These are phyloP conservation scores for Trifolium subterraneum DNA, from an alignment of 306 rosid species.

Conservation along the genomic window DNA sequence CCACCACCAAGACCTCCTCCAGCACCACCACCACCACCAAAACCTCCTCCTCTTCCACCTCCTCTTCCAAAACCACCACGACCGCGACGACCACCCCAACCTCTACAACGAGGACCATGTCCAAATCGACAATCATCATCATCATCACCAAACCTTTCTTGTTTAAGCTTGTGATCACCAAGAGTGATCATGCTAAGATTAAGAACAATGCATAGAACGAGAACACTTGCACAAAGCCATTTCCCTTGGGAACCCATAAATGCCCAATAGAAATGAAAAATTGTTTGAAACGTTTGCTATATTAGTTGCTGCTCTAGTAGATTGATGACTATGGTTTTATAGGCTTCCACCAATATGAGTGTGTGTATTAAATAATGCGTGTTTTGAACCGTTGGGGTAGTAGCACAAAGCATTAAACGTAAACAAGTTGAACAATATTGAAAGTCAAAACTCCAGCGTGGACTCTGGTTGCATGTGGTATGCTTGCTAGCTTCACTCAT, in stretches of 20 bases:
- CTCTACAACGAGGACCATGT: slow-evolving; percentile 57
- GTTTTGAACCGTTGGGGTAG: slow-evolving; percentile 56
- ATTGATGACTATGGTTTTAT: slow-evolving; percentile 40
- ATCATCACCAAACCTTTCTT: slow-evolving; percentile 51
- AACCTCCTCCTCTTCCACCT: slow-evolving; percentile 43
- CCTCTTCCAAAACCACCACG: slow-evolving; percentile 43
- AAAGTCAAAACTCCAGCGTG: slow-evolving; percentile 38
- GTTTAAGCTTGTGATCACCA: slow-evolving; percentile 62
- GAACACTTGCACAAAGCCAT: slow-evolving; percentile 56
- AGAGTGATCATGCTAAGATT: slow-evolving; percentile 51
- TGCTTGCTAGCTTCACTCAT: background rate
- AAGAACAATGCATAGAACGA: slow-evolving; percentile 61
- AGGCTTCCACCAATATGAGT: slow-evolving; percentile 42
- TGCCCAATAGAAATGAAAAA: background rate
- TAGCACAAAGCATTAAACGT: slow-evolving; percentile 46
- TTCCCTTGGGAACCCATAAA: slow-evolving; percentile 35
- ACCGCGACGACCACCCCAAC: slow-evolving; percentile 52
- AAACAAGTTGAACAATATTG: background rate
- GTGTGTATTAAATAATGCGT: slow-evolving; percentile 47
- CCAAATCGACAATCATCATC: slow-evolving; percentile 60
- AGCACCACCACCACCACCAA: slow-evolving; percentile 40
- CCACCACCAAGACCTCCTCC: slow-evolving; percentile 50
- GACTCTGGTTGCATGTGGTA: slow-evolving; percentile 19
- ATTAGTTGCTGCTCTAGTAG: background rate
- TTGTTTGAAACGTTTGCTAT: background rate